Conservation (phyloP, 352 stramenopile genomes). For the Phytophthora uliginosa region DNA sequence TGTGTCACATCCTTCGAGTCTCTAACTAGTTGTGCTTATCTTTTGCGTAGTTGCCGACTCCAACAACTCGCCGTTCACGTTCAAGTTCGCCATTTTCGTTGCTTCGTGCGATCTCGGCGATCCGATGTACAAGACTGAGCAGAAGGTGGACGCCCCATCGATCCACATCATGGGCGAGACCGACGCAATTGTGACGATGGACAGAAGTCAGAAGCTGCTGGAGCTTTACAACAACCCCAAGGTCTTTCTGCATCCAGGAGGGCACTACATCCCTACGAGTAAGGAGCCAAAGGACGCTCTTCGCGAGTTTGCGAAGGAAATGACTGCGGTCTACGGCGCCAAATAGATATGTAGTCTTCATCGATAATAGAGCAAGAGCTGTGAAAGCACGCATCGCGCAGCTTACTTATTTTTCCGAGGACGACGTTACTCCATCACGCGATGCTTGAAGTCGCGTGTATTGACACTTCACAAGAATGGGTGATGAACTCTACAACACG, state of each 20-base stretch:
- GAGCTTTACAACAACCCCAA: conserved; percentile 59
- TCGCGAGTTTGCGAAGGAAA: conserved; percentile 67
- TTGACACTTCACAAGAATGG: too few species aligned
- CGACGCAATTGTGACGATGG: conserved; percentile 67
- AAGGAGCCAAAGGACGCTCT: conserved; percentile 84
- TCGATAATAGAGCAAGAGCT: conserved; percentile 11
- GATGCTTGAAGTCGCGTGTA: too few species aligned
- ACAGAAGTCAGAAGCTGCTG: conserved; percentile 58
- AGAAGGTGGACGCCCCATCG: conserved; percentile 67
- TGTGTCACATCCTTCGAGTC: background rate
- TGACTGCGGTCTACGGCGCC: conserved; percentile 24
- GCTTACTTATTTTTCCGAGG: background rate
- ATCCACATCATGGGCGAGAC: conserved; percentile 86
- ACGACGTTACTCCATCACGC: too few species aligned
- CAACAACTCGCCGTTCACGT: conserved; percentile 55
- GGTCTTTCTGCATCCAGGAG: conserved; percentile 71
- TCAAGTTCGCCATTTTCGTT: conserved; percentile 81
- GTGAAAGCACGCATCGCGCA: background rate
- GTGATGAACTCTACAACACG: too few species aligned
- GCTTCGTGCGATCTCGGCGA: conserved; percentile 49
- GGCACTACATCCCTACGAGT: conserved; percentile 86
- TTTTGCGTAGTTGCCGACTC: conserved; percentile 42
- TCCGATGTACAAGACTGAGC: conserved; percentile 29
- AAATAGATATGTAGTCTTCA: conserved; percentile 15
- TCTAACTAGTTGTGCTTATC: background rate